These are phyloP conservation scores for Cytidiella melzeri DNA, from an alignment of 768 basidiomycete genomes.

Conservation along the genomic window DNA sequence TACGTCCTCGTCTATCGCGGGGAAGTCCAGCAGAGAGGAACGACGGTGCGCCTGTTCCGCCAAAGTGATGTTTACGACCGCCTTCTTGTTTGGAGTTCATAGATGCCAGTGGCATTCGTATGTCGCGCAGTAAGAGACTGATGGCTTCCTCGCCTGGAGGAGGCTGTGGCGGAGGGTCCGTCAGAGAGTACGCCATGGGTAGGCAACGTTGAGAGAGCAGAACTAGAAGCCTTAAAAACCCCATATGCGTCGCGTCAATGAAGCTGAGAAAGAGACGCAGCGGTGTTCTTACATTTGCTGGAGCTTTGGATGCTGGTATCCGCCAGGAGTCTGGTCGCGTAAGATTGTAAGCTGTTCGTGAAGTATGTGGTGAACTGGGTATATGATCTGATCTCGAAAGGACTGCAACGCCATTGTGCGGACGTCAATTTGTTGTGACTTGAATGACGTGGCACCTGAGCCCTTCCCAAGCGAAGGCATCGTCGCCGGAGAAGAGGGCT, in stretches of 20 bases:
- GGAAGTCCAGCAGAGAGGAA: slow-evolving; percentile 72
- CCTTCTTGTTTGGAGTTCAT: slow-evolving; percentile 15
- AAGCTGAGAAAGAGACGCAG: not conserved
- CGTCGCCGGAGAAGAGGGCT: slow-evolving; percentile 47
- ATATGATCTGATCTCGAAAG: slow-evolving; percentile 75
- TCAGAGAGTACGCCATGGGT: slow-evolving; percentile 52
- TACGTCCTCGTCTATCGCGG: slow-evolving; percentile 72
- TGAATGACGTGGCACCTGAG: slow-evolving; percentile 29
- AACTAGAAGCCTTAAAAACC: slow-evolving; percentile 64
- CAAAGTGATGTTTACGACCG: slow-evolving; percentile 13
- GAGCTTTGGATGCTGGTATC: slow-evolving; percentile 60
- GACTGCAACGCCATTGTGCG: slow-evolving; percentile 72
- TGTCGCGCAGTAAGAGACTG: slow-evolving; percentile 54
- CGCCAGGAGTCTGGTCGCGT: slow-evolving; percentile 53
- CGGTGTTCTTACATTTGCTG: slow-evolving; percentile 65
- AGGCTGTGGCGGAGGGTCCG: slow-evolving; percentile 45
- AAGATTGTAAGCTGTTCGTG: slow-evolving; percentile 48
- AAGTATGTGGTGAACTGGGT: slow-evolving; percentile 55
- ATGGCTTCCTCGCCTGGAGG: slow-evolving; percentile 64
- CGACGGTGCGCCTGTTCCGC: slow-evolving; percentile 38
- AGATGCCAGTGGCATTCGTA: slow-evolving; percentile 43
- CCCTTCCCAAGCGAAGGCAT: slow-evolving; percentile 42
- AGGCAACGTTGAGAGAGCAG: slow-evolving; percentile 65
- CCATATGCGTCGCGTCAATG: not conserved
- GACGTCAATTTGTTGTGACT: slow-evolving; percentile 62